Percentiles rank a stretch among this genome's conserved stretches.
These are phyloP conservation scores for Cucurbitaria berberidis DNA, from an alignment of 2,329 filamentous ascomycete species.

Conservation along the genomic window DNA sequence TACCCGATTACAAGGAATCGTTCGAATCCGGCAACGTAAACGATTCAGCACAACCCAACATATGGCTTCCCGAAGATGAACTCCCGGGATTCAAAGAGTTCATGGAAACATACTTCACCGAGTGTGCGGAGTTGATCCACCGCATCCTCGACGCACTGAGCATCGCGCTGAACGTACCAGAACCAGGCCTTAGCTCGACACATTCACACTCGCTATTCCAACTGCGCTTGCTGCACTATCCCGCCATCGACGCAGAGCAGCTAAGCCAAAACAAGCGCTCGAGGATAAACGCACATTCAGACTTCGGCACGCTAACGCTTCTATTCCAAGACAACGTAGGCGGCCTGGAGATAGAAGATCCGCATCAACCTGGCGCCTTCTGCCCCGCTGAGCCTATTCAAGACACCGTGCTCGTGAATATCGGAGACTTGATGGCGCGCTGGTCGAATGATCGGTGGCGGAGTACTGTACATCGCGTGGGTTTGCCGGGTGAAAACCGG, in stretches of 20 bases:
- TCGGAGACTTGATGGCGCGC: conserved; percentile 50
- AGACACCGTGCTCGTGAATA: conserved; percentile 48
- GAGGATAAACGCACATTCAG: conserved; percentile 52
- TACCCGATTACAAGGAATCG: conserved; percentile 44
- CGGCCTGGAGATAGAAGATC: conserved; percentile 48
- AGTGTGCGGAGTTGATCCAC: conserved; percentile 30
- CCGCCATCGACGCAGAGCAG: conserved; percentile 36
- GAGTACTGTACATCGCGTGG: conserved; percentile 50
- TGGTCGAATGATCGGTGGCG: conserved; percentile 49
- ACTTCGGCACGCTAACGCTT: conserved; percentile 52
- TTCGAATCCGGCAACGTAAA: conserved; percentile 41
- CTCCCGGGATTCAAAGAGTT: conserved; percentile 48
- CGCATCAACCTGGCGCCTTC: conserved; percentile 34
- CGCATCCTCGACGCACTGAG: conserved; percentile 33
- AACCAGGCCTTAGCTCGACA: conserved; percentile 25
- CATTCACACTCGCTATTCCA: conserved; percentile 42
- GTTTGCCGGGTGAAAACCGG: conserved; percentile 26
- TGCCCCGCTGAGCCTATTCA: conserved; percentile 37
- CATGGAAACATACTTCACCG: conserved; percentile 36
- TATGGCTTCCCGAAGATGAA: conserved; percentile 49
- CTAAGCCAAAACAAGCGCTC: conserved; percentile 26
- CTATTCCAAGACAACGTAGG: conserved; percentile 52
- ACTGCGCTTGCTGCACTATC: conserved; percentile 50
- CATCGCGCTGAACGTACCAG: conserved; percentile 28
- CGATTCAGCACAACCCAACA: conserved; percentile 46